Percentiles rank a stretch among this genome's conserved stretches.
Conservation (phyloP, 331 rosid genomes). For the Arachis monticola region DNA sequence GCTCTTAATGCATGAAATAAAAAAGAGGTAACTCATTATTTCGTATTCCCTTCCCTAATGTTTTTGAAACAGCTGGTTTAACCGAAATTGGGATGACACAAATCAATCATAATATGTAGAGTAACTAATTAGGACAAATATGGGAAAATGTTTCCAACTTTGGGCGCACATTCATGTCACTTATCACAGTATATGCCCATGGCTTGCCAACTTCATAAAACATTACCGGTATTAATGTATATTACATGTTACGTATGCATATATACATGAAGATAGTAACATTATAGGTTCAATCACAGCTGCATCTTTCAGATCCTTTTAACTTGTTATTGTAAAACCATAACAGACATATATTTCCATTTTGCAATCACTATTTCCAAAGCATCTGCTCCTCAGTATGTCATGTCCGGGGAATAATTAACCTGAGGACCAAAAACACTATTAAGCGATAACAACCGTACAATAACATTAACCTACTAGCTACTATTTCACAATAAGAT, state of each 20-base stretch:
- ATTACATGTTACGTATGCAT: neutral
- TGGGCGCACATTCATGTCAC: constrained; percentile 21
- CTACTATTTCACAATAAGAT: too few relatives aligned
- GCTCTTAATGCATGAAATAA: neutral
- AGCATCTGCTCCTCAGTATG: constrained; percentile 70
- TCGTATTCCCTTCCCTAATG: neutral
- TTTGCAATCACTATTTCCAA: constrained; percentile 36
- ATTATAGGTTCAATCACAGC: constrained; percentile 45
- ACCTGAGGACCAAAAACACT: constrained; percentile 40
- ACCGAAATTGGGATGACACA: neutral
- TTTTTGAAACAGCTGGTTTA: neutral
- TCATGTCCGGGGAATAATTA: constrained; percentile 51
- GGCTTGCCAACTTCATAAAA: constrained; percentile 28
- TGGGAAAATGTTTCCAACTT: too few relatives aligned
- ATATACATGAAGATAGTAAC: constrained; percentile 42
- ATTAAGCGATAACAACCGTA: too few relatives aligned
- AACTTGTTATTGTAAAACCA: constrained; percentile 48
- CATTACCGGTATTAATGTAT: constrained; percentile 32
- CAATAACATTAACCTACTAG: neutral
- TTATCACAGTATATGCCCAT: constrained; percentile 13
- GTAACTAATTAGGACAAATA: neutral
- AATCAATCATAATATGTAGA: neutral
- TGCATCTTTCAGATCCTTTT: constrained; percentile 45
- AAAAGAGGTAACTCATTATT: neutral
- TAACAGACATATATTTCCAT: constrained; percentile 30